A percentile compares a stretch with the other conserved stretches of the same genome.
Conservation (phyloP, 371 early-diverging fungal genomes). For the Dichotomocladium elegans region DNA sequence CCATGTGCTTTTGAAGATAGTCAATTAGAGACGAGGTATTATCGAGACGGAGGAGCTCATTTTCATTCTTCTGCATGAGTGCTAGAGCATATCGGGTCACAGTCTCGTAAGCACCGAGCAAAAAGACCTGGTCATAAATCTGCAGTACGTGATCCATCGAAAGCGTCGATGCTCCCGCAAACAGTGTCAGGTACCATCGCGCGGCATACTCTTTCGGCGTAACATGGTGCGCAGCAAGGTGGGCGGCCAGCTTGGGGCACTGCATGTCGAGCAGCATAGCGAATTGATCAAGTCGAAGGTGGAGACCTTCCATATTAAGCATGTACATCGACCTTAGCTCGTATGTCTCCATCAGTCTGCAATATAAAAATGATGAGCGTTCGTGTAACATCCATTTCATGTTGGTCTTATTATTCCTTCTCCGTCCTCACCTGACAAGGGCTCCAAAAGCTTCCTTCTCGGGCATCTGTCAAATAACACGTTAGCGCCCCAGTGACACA, state of each 20-base stretch:
- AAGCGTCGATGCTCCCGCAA: constrained; percentile 85
- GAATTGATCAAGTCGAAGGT: constrained; percentile 76
- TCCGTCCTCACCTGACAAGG: constrained; percentile 47
- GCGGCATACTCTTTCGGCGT: constrained; percentile 81
- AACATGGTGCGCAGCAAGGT: constrained; percentile 71
- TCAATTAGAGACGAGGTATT: constrained; percentile 73
- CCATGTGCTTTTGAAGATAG: constrained; percentile 59
- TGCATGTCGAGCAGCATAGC: constrained; percentile 71
- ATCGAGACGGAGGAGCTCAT: constrained; percentile 56
- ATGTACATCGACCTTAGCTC: constrained; percentile 68
- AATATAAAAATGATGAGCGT: constrained; percentile 15
- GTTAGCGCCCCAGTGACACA: background rate
- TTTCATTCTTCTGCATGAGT: constrained; percentile 70
- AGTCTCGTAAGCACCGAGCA: constrained; percentile 78
- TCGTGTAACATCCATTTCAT: background rate
- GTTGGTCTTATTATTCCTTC: background rate
- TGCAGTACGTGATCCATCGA: constrained; percentile 76
- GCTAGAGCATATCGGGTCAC: constrained; percentile 79
- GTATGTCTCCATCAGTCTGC: constrained; percentile 74
- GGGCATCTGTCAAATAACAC: constrained; percentile 64
- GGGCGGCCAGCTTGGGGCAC: constrained; percentile 68
- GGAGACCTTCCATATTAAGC: constrained; percentile 80
- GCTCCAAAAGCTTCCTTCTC: constrained; percentile 89
- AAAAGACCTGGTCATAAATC: constrained; percentile 84
- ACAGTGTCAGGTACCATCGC: constrained; percentile 90